These are phyloP conservation scores for Lyophyllum decastes DNA, from an alignment of 768 basidiomycete species.

Conservation along the genomic window DNA sequence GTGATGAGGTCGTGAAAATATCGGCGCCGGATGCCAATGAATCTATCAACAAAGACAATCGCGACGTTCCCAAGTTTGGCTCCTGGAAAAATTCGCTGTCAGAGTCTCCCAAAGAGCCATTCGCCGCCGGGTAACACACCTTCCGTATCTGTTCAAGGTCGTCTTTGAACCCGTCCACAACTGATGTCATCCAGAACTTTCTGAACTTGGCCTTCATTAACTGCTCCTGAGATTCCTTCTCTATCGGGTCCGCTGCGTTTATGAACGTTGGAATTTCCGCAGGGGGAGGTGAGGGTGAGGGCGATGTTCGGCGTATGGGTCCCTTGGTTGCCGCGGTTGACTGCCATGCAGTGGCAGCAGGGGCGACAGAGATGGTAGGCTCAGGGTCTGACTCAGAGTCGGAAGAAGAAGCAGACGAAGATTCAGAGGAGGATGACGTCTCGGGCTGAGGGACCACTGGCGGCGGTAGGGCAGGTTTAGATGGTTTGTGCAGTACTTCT, in stretches of 20 bases:
- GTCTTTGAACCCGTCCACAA: slow-evolving; percentile 80
- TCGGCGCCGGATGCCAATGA: slow-evolving; percentile 80
- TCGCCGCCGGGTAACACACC: slow-evolving; percentile 38
- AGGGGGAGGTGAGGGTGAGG: slow-evolving; percentile 48
- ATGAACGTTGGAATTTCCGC: slow-evolving; percentile 60
- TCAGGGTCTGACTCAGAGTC: slow-evolving; percentile 16
- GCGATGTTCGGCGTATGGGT: slow-evolving; percentile 27
- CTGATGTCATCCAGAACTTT: slow-evolving; percentile 85
- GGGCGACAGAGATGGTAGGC: not conserved
- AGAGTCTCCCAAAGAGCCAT: not conserved
- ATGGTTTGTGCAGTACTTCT: slow-evolving; percentile 16
- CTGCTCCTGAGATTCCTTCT: slow-evolving; percentile 41
- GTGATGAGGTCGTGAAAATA: slow-evolving; percentile 53
- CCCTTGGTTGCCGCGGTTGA: slow-evolving; percentile 11
- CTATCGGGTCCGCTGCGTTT: slow-evolving; percentile 27
- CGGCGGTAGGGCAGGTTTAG: slow-evolving; percentile 12
- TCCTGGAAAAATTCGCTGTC: slow-evolving; percentile 34
- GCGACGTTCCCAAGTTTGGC: slow-evolving; percentile 66
- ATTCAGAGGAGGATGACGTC: slow-evolving; percentile 25
- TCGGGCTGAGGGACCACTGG: slow-evolving; percentile 1
- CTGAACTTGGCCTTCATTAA: slow-evolving; percentile 67
- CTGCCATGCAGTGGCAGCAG: slow-evolving; percentile 17
- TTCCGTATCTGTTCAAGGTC: slow-evolving; percentile 85
- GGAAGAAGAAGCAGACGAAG: slow-evolving; percentile 25
- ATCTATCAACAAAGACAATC: slow-evolving; percentile 76